A percentile compares a stretch with the other conserved stretches of the same genome.
Evolutionary conservation across 371 early-diverging fungal species (phyloP).

Genomic region (Funneliformis caledonium): DNA sequence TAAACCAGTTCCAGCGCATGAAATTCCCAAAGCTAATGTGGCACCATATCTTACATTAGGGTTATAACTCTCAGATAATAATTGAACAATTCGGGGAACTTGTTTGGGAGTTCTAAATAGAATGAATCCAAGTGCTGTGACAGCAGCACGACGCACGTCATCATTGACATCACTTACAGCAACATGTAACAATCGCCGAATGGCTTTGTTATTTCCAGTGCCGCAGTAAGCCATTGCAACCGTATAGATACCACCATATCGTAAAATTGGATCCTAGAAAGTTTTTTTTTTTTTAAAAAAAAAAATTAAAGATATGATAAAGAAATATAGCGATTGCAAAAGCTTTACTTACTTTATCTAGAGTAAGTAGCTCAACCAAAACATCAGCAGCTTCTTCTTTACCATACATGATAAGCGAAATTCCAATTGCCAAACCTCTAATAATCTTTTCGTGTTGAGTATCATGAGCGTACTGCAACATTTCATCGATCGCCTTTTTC

Average conservation of each 20-base stretch:
- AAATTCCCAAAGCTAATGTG: conserved; percentile 97
- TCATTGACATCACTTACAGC: conserved; percentile 98
- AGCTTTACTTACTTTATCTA: conserved; percentile 71
- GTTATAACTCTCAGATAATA: conserved; percentile 97
- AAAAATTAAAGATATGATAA: not conserved
- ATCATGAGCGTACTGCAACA: conserved; percentile 95
- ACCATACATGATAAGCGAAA: conserved; percentile 95
- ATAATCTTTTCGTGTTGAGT: conserved; percentile 99
- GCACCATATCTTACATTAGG: conserved; percentile 98
- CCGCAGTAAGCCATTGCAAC: conserved; percentile 98
- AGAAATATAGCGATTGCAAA: not conserved
- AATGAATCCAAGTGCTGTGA: conserved; percentile 96
- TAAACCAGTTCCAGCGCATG: conserved; percentile 95
- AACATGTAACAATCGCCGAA: conserved; percentile 91
- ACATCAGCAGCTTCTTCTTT: conserved; percentile 91
- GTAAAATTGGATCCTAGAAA: conserved; percentile 81
- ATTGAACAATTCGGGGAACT: conserved; percentile 95
- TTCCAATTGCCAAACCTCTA: conserved; percentile 92
- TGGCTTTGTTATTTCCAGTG: conserved; percentile 96
- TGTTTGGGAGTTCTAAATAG: conserved; percentile 89
- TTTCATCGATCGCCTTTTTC: conserved; percentile 83
- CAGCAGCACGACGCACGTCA: conserved; percentile 98
- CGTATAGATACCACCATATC: conserved; percentile 96
- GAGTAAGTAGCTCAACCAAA: conserved; percentile 78
- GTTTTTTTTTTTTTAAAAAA: conserved; percentile 15